Evolutionary conservation across 2,329 filamentous ascomycete genomes (phyloP).

Genomic region (Parastagonospora avenae): DNA sequence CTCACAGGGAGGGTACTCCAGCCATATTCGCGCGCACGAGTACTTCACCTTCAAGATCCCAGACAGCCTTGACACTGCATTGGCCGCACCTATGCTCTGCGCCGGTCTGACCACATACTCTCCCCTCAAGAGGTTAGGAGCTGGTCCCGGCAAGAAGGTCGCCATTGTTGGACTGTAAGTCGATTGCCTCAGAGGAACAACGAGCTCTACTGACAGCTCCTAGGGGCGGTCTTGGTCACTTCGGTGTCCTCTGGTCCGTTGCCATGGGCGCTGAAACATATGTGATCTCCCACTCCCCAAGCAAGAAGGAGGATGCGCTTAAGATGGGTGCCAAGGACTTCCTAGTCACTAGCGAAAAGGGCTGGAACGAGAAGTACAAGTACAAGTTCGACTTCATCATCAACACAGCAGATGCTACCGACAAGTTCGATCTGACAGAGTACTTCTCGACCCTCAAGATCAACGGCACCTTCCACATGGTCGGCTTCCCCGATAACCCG

Average conservation of each 20-base stretch:
- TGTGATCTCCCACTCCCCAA: slow-evolving; percentile 64
- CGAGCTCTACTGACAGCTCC: slow-evolving; percentile 10
- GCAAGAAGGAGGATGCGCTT: slow-evolving; percentile 64
- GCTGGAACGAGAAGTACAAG: slow-evolving; percentile 61
- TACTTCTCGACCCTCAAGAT: slow-evolving; percentile 83
- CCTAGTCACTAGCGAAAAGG: slow-evolving; percentile 62
- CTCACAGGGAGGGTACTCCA: slow-evolving; percentile 69
- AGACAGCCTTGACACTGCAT: slow-evolving; percentile 63
- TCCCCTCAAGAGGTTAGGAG: slow-evolving; percentile 76
- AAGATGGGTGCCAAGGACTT: slow-evolving; percentile 67
- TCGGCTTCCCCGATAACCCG: slow-evolving; percentile 78
- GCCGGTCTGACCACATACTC: slow-evolving; percentile 82
- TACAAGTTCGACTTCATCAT: slow-evolving; percentile 76
- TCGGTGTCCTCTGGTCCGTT: slow-evolving; percentile 54
- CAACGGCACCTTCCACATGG: slow-evolving; percentile 78
- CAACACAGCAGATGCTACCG: slow-evolving; percentile 72
- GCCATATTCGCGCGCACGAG: slow-evolving; percentile 74
- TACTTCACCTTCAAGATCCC: slow-evolving; percentile 79
- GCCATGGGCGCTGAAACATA: slow-evolving; percentile 66
- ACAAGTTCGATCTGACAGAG: slow-evolving; percentile 70
- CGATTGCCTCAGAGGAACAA: slow-evolving; percentile 2
- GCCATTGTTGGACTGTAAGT: slow-evolving; percentile 70
- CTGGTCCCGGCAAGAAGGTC: slow-evolving; percentile 78
- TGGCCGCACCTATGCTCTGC: slow-evolving; percentile 82
- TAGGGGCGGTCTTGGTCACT: slow-evolving; percentile 57